Evolutionary conservation across 225 moss, liverwort and hornwort genomes (phyloP).

Genomic region (Marchantia paleacea): DNA sequence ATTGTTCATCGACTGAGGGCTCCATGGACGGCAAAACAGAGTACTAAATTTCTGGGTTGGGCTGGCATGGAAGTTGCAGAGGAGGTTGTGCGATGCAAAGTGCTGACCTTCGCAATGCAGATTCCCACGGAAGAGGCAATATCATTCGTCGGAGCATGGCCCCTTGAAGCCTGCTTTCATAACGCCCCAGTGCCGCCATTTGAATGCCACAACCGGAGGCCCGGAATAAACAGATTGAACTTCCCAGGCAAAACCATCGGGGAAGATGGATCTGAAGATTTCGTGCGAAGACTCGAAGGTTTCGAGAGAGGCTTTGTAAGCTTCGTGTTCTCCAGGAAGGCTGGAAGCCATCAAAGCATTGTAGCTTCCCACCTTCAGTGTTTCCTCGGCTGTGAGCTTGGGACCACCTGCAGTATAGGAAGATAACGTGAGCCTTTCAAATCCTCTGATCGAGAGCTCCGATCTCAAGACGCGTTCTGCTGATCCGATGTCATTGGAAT

Average conservation of each 20-base stretch:
- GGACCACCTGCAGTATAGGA: constrained; percentile 48
- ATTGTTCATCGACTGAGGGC: not conserved
- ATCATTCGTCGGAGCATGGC: constrained; percentile 49
- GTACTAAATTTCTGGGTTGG: not conserved
- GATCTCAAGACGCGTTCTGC: not conserved
- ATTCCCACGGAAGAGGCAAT: constrained; percentile 56
- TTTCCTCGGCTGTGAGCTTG: constrained; percentile 48
- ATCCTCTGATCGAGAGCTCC: not conserved
- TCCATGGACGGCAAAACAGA: not conserved
- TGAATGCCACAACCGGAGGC: constrained; percentile 70
- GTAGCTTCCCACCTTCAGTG: constrained; percentile 65
- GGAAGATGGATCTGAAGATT: constrained; percentile 58
- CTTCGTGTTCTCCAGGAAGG: constrained; percentile 41
- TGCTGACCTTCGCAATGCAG: constrained; percentile 53
- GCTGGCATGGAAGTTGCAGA: not conserved
- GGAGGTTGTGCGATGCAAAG: too few relatives aligned
- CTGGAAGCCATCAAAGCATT: constrained; percentile 60
- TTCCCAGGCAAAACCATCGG: constrained; percentile 79
- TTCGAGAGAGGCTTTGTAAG: constrained; percentile 55
- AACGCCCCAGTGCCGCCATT: constrained; percentile 70
- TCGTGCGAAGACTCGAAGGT: constrained; percentile 82
- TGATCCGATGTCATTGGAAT: not conserved
- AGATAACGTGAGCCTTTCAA: not conserved
- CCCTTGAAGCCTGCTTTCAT: constrained; percentile 57
- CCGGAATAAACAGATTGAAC: constrained; percentile 74